Conservation (phyloP, 495 filamentous ascomycete genomes). For the Podospora conica region DNA sequence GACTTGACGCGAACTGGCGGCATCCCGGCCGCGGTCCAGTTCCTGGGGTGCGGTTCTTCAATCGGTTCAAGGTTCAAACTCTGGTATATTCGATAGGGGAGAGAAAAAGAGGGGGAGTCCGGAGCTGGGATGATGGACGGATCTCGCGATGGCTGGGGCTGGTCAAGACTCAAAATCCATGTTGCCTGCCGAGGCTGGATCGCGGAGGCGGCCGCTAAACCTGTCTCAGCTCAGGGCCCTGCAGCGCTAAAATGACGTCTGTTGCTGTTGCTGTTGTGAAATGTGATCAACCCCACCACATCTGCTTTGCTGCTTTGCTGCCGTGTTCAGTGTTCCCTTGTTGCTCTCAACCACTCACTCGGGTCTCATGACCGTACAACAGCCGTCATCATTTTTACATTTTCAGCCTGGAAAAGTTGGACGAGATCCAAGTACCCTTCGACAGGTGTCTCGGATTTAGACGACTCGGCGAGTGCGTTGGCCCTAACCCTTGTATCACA, state of each 20-base stretch:
- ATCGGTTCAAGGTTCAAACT: background rate
- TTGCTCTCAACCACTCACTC: background rate
- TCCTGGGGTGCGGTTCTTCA: background rate
- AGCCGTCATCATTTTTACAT: background rate
- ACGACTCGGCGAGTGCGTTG: background rate
- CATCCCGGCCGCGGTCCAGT: constrained; percentile 21
- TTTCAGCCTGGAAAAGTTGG: background rate
- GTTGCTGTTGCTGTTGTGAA: background rate
- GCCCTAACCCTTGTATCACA: background rate
- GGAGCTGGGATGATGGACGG: no score
- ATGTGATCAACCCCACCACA: background rate
- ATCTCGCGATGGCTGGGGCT: background rate
- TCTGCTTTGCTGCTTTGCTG: background rate
- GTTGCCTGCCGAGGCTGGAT: background rate
- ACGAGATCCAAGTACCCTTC: background rate
- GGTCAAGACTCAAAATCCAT: background rate
- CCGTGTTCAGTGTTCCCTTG: background rate
- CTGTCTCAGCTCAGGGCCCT: background rate
- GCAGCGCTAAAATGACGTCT: background rate
- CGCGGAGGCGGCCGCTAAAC: background rate
- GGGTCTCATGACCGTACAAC: background rate
- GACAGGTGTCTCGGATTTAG: background rate
- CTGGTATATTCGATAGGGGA: background rate
- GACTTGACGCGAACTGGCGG: constrained; percentile 42
- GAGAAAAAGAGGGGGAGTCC: background rate